Base-by-base conservation (phyloP, 768 basidiomycete genomes). In the Auricularia cornea region DNA sequence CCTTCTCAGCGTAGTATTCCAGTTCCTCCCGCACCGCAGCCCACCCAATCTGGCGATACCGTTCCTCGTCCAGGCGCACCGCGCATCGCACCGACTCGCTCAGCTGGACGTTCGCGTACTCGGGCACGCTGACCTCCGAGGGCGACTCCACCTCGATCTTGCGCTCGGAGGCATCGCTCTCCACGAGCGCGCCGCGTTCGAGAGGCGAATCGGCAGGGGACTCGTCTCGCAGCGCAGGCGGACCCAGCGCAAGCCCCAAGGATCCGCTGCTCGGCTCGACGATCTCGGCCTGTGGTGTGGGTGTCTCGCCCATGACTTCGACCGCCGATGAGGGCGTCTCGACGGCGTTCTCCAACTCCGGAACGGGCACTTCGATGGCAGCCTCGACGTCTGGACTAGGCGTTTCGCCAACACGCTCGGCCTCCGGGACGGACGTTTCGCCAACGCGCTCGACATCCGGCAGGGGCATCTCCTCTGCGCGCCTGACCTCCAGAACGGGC, bases 1-100 rank as follows among this genome's bases (percentile, higher is more conserved):
- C 89, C 75, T 84, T 76, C 64, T 87, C 85, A 2, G 83, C 82
- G 69, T 84, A 84, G n/a, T 74, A 73, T 64, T 90, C 87, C 40
- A 90, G 64, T 0, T 80, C 78, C 57, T 82, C 79, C 33, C 80
- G 74, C 64, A 90, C 67, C 1, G 82, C 80, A 3, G 75, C 73
- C 82, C 87, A 88, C 1, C 81, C 84, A 8, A 83, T 72, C n/a
- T 83, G 79, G 30, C 80, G 78, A 30, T 85, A 72, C 44, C 73
- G 74, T 31, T 71, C 71, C 66, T 90, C 88, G 31, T 85, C 83
- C 0, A 76, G 73, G 32, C 72, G 69, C 10, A 86, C 69, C 14
- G 41, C 64, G 5, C 30, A 23, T 4, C 52, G 54, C 54, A 57
- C 54, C 2, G 28, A 16, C 12, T 57, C 54, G 28, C 28, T 57